Base-by-base conservation (phyloP, 2,329 filamentous ascomycete species). In the Apiospora kogelbergensis region DNA sequence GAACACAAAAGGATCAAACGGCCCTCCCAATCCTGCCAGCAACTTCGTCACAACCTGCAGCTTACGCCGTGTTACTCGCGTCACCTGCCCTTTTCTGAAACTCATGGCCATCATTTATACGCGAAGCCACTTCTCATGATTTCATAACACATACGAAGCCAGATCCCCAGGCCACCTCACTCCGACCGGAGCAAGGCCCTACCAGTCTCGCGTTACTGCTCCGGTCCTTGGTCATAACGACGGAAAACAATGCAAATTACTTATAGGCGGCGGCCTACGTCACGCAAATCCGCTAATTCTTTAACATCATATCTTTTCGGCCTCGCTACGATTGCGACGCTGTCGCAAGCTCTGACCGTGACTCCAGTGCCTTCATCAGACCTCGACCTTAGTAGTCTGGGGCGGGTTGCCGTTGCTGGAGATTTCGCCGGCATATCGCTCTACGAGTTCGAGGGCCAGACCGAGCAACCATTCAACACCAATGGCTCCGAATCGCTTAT, bases 341-440 rank as follows among this genome's bases (percentile, higher is more conserved):
- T 86, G 63, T 80, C 84, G 60, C 77, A 80, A 30, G 88, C 88
- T 46, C 80, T 90, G 71, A 85, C 83, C 40, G 91, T 93, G 79
- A 87, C 84, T 63, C 79, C 88, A 17, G 86, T 89, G 46, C 89
- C 93, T 3, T 83, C 89, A 17, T 84, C 92, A 68, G 90, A 95
- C 76, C 88, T 99, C 77, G 92, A 97, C 78, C 86, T 97, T 70
- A 88, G 87, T 37, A 84, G 90, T 69, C 84, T 99, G 44, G 96
- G 96, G 69, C 89, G 92, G 74, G 90, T 98, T 73, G 94, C 93
- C 68, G 86, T 99, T 70, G 92, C 90, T 1, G 96, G 96, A 74
- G 91, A 98, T 81, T 99, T 97, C 79, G 90, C 93, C 76, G 93
- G 94, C 68, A 92, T 98, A 75, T 98, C 96, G 15, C 84, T 98